These are phyloP conservation scores for Ogataea pignaliae DNA, from an alignment of 805 yeast genomes.

Conservation along the genomic window DNA sequence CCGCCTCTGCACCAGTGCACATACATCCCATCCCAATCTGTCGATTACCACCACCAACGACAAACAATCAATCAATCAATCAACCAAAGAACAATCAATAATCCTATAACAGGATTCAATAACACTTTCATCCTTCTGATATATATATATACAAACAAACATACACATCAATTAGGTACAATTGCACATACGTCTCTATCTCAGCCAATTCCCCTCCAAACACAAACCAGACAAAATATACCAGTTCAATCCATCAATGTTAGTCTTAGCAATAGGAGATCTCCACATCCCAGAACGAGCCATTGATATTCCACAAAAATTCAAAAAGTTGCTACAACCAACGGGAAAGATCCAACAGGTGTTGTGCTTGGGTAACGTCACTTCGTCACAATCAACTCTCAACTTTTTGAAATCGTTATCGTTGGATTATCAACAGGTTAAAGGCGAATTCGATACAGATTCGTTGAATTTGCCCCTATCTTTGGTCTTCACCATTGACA, in stretches of 20 bases:
- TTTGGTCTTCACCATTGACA: constrained; percentile 62
- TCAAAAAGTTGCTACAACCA: constrained; percentile 73
- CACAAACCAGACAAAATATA: no score
- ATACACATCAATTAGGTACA: neutral
- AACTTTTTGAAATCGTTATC: constrained; percentile 65
- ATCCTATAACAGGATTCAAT: no score
- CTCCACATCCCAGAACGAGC: constrained; percentile 87
- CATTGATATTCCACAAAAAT: constrained; percentile 55
- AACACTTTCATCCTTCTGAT: no score
- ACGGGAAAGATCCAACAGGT: constrained; percentile 79
- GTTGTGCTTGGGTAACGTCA: constrained; percentile 78
- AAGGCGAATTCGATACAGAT: constrained; percentile 74
- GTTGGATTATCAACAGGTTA: constrained; percentile 67
- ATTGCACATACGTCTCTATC: constrained; percentile 1
- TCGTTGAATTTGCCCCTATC: constrained; percentile 50
- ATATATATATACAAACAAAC: no score
- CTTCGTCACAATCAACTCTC: constrained; percentile 59
- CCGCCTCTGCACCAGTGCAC: no score
- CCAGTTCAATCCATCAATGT: constrained; percentile 37
- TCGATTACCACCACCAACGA: no score
- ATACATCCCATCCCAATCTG: no score
- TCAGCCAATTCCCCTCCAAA: no score
- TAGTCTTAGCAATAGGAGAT: constrained; percentile 82
- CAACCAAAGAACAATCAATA: no score
- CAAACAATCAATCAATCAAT: no score